Conservation (phyloP, 148 eudicot genomes). For the Polygonum maritimum region DNA sequence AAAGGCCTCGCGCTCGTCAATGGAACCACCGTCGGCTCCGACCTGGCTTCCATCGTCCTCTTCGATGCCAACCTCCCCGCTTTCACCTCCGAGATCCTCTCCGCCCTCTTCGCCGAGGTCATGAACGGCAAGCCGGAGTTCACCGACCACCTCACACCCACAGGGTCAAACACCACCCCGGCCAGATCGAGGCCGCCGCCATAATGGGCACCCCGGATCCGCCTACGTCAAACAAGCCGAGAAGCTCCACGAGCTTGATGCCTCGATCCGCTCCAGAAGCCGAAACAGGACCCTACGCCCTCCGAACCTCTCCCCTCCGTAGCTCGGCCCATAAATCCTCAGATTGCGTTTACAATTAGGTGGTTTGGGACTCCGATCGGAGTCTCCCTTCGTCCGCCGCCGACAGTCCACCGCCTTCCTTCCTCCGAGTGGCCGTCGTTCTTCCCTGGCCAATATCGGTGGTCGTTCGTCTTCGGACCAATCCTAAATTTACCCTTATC, state of each 20-base stretch:
- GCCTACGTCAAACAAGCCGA: conserved; percentile 5
- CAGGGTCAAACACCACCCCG: conserved; percentile 11
- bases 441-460: no score
- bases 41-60: not conserved
- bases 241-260: conserved; percentile 1
- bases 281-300: conserved; percentile 10
- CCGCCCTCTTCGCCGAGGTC: conserved; percentile 9
- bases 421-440: no score
- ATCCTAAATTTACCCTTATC: no score
- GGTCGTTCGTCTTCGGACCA: no score
- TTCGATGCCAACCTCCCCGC: not conserved
- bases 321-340: conserved; percentile 7
- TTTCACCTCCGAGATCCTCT: not conserved
- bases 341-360: not conserved
- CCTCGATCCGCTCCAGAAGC: conserved; percentile 7
- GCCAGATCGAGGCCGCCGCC: conserved; percentile 12
- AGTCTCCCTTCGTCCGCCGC: no score
- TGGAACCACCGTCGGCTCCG: conserved; percentile 11
- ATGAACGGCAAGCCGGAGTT: no score
- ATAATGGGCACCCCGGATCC: conserved; percentile 9
- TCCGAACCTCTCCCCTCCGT: conserved; percentile 11
- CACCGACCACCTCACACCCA: conserved; percentile 8
- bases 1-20: conserved; percentile 10
- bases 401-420: no score
- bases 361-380: not conserved